These are phyloP conservation scores for Sclerotinia spermophila DNA, from an alignment of 2,329 filamentous ascomycete genomes.

Conservation along the genomic window DNA sequence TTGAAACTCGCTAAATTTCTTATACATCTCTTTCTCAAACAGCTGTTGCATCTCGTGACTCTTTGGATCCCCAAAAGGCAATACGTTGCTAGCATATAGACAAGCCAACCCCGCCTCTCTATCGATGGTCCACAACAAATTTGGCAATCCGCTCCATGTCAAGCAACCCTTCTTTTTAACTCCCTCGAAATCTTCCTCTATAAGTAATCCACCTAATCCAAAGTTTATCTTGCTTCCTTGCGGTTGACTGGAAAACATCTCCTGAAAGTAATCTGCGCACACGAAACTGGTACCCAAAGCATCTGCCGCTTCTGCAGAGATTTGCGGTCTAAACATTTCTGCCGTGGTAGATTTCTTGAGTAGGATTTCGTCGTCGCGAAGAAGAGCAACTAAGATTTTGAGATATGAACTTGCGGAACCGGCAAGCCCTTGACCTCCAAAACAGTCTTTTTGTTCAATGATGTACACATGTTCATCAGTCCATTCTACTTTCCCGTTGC, in stretches of 20 bases:
- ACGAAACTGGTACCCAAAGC: constrained; percentile 7
- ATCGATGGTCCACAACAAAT: constrained; percentile 46
- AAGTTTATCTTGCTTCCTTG: not conserved
- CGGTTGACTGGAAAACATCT: constrained; percentile 25
- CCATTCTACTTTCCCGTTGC: not conserved
- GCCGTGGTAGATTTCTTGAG: not conserved
- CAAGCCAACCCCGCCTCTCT: constrained; percentile 40
- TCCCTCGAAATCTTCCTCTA: constrained; percentile 32
- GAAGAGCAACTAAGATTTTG: not conserved
- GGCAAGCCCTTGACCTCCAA: constrained; percentile 16
- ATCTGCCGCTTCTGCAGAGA: constrained; percentile 27
- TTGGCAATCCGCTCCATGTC: constrained; percentile 45
- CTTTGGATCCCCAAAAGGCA: constrained; percentile 42
- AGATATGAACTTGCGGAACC: constrained; percentile 1
- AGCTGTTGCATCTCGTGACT: constrained; percentile 39
- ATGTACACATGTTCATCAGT: not conserved
- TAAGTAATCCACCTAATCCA: constrained; percentile 2
- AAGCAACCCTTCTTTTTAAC: constrained; percentile 41
- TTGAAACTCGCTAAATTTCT: not conserved
- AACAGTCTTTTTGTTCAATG: constrained; percentile 1
- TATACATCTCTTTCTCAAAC: constrained; percentile 45
- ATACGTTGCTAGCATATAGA: constrained; percentile 43
- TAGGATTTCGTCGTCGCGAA: not conserved
- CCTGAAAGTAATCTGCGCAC: constrained; percentile 25
- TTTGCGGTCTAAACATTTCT: constrained; percentile 20